Conservation (phyloP, 2,329 filamentous ascomycete genomes). For the Plenodomus lindquistii region DNA sequence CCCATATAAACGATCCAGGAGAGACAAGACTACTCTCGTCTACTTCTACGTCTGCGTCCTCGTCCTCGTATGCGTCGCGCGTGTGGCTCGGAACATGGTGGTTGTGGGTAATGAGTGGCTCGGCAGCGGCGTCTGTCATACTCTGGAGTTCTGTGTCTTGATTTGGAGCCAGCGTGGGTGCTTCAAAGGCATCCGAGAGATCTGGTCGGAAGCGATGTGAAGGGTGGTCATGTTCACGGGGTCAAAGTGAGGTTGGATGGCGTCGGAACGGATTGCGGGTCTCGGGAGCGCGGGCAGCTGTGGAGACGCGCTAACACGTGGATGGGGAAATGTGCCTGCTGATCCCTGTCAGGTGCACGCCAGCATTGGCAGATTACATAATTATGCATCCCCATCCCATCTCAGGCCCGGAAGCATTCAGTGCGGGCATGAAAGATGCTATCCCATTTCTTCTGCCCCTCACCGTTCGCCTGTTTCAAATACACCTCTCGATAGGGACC, state of each 20-base stretch:
- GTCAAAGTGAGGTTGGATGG: constrained; percentile 1
- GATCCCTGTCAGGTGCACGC: constrained; percentile 9
- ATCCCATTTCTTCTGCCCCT: too few species aligned
- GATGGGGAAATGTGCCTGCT: constrained; percentile 8
- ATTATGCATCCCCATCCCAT: too few species aligned
- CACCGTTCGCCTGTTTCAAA: too few species aligned
- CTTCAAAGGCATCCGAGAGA: constrained; percentile 1
- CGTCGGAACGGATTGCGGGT: constrained; percentile 8
- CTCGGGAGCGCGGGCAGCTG: constrained; percentile 14
- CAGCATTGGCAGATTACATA: too few species aligned
- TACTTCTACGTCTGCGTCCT: constrained; percentile 22
- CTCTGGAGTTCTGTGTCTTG: constrained; percentile 28
- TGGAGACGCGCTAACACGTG: constrained; percentile 9
- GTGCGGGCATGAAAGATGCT: too few species aligned
- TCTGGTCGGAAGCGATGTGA: neutral
- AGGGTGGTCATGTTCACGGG: neutral
- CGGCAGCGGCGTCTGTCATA: constrained; percentile 36
- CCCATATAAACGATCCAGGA: constrained; percentile 55
- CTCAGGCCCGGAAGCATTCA: too few species aligned
- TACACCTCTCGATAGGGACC: too few species aligned
- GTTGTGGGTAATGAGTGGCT: constrained; percentile 34
- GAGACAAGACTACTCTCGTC: constrained; percentile 36
- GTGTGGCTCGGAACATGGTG: constrained; percentile 11
- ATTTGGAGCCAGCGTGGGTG: constrained; percentile 10
- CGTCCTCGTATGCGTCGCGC: constrained; percentile 11